phyloP scores from a whole-genome alignment of 495 filamentous ascomycete genomes.

The Cercophora samala region DNA sequence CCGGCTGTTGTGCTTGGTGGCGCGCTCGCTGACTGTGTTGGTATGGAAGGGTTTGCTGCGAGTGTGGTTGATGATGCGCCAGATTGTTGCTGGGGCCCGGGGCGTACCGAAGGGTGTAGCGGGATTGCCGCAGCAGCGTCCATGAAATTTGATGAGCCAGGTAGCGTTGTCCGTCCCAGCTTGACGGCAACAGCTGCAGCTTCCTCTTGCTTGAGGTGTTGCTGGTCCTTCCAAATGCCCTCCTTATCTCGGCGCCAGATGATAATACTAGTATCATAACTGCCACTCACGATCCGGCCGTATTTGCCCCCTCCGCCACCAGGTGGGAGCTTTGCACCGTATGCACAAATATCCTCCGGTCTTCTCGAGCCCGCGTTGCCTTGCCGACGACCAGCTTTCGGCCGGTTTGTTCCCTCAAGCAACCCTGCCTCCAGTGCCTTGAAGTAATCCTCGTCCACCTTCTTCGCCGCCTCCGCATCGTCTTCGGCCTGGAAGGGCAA shows the following conservation, averaged over 20 bases:
- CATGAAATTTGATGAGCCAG: background rate
- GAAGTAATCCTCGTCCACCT: slow-evolving; percentile 69
- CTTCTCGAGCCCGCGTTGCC: slow-evolving; percentile 74
- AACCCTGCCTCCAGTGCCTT: slow-evolving; percentile 63
- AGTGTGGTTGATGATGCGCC: background rate
- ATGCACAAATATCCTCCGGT: slow-evolving; percentile 70
- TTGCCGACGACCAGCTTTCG: slow-evolving; percentile 41
- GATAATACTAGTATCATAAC: slow-evolving; percentile 91
- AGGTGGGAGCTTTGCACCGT: slow-evolving; percentile 80
- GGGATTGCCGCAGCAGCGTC: slow-evolving; percentile 12
- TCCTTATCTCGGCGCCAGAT: slow-evolving; percentile 85
- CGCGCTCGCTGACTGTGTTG: slow-evolving; percentile 10
- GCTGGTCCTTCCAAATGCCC: slow-evolving; percentile 72
- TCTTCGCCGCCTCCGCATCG: slow-evolving; percentile 65
- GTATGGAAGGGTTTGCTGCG: background rate
- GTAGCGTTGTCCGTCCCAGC: slow-evolving; percentile 14
- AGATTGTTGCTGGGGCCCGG: background rate
- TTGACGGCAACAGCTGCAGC: slow-evolving; percentile 43
- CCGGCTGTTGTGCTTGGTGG: slow-evolving; percentile 11
- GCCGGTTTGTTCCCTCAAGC: slow-evolving; percentile 35
- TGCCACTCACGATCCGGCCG: slow-evolving; percentile 87
- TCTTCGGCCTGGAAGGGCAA: slow-evolving; percentile 73
- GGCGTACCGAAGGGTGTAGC: slow-evolving; percentile 24
- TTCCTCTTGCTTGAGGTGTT: slow-evolving; percentile 67
- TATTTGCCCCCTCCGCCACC: slow-evolving; percentile 84